These are phyloP conservation scores for Diaporthe vaccinii DNA, from an alignment of 2,329 filamentous ascomycete genomes.

Conservation along the genomic window DNA sequence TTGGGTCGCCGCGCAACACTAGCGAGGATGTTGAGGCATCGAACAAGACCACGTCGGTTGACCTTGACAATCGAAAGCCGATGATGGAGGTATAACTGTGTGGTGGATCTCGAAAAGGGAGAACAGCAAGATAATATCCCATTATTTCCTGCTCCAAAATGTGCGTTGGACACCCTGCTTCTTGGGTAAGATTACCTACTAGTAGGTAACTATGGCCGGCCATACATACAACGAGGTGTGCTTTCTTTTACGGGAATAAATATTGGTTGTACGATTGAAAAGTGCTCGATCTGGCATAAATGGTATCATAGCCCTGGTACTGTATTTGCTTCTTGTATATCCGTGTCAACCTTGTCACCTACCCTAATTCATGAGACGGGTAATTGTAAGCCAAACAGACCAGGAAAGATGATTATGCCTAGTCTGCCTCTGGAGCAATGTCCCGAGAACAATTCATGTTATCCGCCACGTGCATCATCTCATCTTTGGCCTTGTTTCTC, in stretches of 20 bases:
- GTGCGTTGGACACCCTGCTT: no score
- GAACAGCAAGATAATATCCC: not conserved
- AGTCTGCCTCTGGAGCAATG: not conserved
- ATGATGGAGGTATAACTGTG: not conserved
- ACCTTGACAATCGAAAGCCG: not conserved
- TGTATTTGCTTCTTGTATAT: not conserved
- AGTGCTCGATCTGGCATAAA: not conserved
- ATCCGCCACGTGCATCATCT: slow-evolving; percentile 7
- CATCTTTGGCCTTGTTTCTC: not conserved
- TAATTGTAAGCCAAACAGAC: no score
- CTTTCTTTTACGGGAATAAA: not conserved
- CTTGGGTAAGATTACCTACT: no score
- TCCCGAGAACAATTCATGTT: not conserved
- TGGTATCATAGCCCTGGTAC: not conserved
- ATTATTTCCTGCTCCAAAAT: no score
- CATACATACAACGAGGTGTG: no score
- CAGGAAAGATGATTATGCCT: no score
- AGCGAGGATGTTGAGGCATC: not conserved
- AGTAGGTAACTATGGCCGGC: no score
- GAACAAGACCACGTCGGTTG: not conserved
- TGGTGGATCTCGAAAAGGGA: not conserved
- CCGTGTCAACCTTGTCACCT: not conserved
- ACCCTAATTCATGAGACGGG: not conserved
- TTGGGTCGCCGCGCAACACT: not conserved
- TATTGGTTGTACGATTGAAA: not conserved